These are phyloP conservation scores for Echites panduratus DNA, from an alignment of 257 asterid genomes.

Conservation along the genomic window DNA sequence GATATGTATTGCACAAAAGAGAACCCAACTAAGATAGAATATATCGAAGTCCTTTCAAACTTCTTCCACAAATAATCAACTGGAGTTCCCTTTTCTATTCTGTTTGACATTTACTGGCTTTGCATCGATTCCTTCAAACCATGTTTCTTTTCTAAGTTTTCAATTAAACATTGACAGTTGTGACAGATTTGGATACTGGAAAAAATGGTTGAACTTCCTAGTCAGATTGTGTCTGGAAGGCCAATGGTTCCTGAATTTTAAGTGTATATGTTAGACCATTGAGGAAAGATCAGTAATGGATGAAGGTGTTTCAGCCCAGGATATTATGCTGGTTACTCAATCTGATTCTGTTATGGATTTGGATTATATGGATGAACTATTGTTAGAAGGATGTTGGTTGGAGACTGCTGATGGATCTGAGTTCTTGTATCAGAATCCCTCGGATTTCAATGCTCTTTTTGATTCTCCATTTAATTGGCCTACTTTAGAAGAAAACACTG, in stretches of 20 bases:
- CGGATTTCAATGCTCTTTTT: conserved; percentile 47
- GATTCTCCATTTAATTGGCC: conserved; percentile 66
- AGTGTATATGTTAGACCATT: conserved; percentile 12
- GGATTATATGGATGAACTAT: conserved; percentile 74
- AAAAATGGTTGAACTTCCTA: conserved; percentile 11
- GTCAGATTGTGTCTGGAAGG: conserved; percentile 10
- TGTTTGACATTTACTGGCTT: conserved; percentile 11
- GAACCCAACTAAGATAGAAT: conserved; percentile 33
- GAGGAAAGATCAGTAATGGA: conserved; percentile 44
- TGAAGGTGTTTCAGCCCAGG: conserved; percentile 44
- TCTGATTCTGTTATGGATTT: conserved; percentile 65
- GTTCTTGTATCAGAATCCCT: conserved; percentile 38
- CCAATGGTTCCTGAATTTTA: conserved; percentile 10
- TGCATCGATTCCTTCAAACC: not conserved
- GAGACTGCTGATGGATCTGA: conserved; percentile 62
- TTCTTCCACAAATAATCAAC: conserved; percentile 12
- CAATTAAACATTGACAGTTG: conserved; percentile 14
- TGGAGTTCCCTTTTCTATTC: conserved; percentile 21
- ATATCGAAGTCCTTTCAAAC: conserved; percentile 24
- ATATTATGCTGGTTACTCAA: conserved; percentile 27
- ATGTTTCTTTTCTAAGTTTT: conserved; percentile 7
- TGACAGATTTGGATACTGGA: conserved; percentile 21
- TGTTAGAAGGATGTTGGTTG: conserved; percentile 80
- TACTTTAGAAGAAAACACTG: conserved; percentile 29
- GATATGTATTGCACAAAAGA: conserved; percentile 13